A percentile compares a stretch with the other conserved stretches of the same genome.
phyloP scores from a whole-genome alignment of 2,329 filamentous ascomycete genomes.

The Coccinonectria pachysandricola region DNA sequence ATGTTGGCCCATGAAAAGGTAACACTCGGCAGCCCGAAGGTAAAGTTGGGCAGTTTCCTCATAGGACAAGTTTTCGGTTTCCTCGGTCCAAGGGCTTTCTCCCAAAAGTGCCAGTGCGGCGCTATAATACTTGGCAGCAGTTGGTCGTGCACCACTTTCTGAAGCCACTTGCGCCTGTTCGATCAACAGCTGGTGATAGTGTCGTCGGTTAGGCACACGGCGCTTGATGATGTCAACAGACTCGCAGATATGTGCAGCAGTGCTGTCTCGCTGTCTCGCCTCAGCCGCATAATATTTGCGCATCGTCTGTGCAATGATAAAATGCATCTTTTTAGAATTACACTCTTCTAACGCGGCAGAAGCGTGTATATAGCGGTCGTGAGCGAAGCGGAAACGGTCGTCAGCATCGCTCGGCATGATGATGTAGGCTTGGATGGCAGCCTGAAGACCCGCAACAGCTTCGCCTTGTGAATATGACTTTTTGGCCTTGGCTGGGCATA shows the following conservation, averaged over 20 bases:
- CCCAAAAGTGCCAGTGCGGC: conserved; percentile 72
- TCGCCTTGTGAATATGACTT: conserved; percentile 50
- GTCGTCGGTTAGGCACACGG: conserved; percentile 46
- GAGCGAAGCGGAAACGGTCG: conserved; percentile 77
- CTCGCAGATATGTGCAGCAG: conserved; percentile 72
- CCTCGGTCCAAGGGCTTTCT: conserved; percentile 64
- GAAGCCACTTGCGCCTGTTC: conserved; percentile 69
- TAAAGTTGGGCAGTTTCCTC: conserved; percentile 76
- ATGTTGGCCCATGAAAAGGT: conserved; percentile 67
- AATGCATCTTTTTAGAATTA: conserved; percentile 74
- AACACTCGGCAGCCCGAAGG: conserved; percentile 71
- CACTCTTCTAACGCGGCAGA: conserved; percentile 60
- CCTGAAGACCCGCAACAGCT: conserved; percentile 69
- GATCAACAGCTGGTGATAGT: conserved; percentile 67
- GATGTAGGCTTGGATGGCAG: conserved; percentile 68
- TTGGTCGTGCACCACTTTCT: conserved; percentile 73
- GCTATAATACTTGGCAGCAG: conserved; percentile 72
- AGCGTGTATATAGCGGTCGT: conserved; percentile 77
- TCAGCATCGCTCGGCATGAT: conserved; percentile 75
- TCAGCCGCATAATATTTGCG: conserved; percentile 59
- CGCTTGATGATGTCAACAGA: conserved; percentile 64
- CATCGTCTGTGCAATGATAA: conserved; percentile 72
- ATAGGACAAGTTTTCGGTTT: conserved; percentile 63
- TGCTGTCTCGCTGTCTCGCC: conserved; percentile 55
- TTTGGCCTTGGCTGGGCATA: conserved; percentile 12